Conservation (phyloP, 2,329 filamentous ascomycete species). For the Alternaria dauci region DNA sequence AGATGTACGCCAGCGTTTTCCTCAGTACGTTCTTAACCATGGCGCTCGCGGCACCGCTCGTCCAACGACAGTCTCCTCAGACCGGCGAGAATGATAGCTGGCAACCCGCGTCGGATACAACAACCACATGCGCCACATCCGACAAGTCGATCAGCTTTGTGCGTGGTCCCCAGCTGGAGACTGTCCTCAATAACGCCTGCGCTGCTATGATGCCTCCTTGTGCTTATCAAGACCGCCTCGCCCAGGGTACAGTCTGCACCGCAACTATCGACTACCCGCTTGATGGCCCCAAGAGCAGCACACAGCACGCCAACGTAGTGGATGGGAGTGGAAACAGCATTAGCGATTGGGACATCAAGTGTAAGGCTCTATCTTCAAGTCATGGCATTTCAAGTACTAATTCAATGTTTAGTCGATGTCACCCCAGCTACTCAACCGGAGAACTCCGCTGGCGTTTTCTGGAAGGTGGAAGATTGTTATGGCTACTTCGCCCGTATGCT, state of each 20-base stretch:
- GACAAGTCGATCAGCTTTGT: conserved; percentile 33
- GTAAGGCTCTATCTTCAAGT: conserved; percentile 20
- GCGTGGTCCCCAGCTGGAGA: conserved; percentile 29
- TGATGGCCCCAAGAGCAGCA: conserved; percentile 25
- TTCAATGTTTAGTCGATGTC: conserved; percentile 30
- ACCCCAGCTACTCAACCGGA: conserved; percentile 29
- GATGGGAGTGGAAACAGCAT: conserved; percentile 24
- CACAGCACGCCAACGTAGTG: conserved; percentile 29
- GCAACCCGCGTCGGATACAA: conserved; percentile 26
- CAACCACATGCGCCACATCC: conserved; percentile 25
- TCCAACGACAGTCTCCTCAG: conserved; percentile 5
- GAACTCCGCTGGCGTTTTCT: conserved; percentile 28
- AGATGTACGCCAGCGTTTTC: conserved; percentile 29
- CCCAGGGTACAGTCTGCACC: conserved; percentile 26
- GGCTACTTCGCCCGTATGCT: conserved; percentile 40
- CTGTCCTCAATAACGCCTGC: conserved; percentile 36
- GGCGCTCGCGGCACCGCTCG: conserved; percentile 25
- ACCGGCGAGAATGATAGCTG: conserved; percentile 18
- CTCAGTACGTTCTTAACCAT: conserved; percentile 22
- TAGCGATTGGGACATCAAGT: conserved; percentile 28
- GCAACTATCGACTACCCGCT: conserved; percentile 30
- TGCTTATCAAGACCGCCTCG: conserved; percentile 30
- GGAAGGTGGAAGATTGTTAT: conserved; percentile 38
- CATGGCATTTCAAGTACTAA: conserved; percentile 5
- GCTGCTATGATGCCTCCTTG: conserved; percentile 40